These are phyloP conservation scores for Larix kaempferi DNA, from an alignment of 75 land plant genomes.

Conservation along the genomic window DNA sequence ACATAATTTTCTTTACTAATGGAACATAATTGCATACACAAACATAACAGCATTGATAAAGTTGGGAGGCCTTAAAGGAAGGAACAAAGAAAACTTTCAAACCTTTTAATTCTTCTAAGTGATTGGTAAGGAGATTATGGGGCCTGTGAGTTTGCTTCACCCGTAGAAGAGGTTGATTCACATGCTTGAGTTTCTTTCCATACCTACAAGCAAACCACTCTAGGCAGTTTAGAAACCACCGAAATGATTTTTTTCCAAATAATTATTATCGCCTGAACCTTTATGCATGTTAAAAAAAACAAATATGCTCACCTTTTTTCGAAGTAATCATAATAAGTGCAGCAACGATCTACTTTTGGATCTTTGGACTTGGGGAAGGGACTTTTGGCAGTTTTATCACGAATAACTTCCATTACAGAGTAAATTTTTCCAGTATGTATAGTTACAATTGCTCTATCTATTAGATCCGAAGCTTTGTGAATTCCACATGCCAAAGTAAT, in stretches of 20 bases:
- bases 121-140: slow-evolving; percentile 59
- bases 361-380: slow-evolving; percentile 40
- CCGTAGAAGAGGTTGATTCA: slow-evolving; percentile 70
- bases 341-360: slow-evolving; percentile 7
- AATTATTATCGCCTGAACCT: background rate
- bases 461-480: slow-evolving; percentile 15
- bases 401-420: slow-evolving; percentile 44
- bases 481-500: slow-evolving; percentile 50
- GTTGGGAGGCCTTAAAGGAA: background rate
- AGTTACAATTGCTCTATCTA: slow-evolving; percentile 63
- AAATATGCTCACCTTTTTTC: slow-evolving; percentile 41
- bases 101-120: slow-evolving; percentile 2
- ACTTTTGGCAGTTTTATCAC: slow-evolving; percentile 50
- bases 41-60: no score
- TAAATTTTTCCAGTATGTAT: slow-evolving; percentile 82
- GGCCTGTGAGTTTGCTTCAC: slow-evolving; percentile 84
- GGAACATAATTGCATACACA: no score
- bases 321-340: slow-evolving; percentile 58
- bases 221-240: background rate
- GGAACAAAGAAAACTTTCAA: background rate
- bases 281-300: background rate
- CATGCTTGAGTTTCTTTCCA: slow-evolving; percentile 45
- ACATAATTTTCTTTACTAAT: no score
- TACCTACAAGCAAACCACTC: slow-evolving; percentile 36
- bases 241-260: background rate